phyloP scores from a whole-genome alignment of 371 early-diverging fungal genomes.

The Lichtheimia ramosa region DNA sequence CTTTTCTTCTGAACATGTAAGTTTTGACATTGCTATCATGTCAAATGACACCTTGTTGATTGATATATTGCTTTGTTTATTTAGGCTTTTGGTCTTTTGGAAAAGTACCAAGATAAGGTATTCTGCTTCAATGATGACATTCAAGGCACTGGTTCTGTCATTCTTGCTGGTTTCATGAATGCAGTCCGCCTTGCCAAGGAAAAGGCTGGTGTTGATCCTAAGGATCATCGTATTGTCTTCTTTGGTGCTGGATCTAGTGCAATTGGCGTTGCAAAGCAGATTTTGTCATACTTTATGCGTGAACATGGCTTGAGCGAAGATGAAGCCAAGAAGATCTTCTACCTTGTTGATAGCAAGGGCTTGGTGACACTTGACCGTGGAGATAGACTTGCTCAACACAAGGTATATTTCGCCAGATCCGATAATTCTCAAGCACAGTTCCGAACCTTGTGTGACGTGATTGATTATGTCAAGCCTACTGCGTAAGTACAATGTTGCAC shows the following conservation, averaged over 20 bases:
- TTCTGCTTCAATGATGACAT: slow-evolving; percentile 73
- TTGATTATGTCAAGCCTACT: slow-evolving; percentile 77
- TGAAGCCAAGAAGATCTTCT: slow-evolving; percentile 75
- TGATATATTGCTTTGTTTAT: neutral
- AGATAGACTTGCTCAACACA: slow-evolving; percentile 80
- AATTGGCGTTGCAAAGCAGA: slow-evolving; percentile 86
- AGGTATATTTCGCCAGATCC: slow-evolving; percentile 74
- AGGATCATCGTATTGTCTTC: slow-evolving; percentile 83
- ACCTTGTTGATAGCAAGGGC: slow-evolving; percentile 86
- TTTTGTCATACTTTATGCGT: slow-evolving; percentile 70
- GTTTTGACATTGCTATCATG: neutral
- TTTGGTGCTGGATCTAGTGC: slow-evolving; percentile 88
- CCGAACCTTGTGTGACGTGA: slow-evolving; percentile 63
- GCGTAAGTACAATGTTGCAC: slow-evolving; percentile 28
- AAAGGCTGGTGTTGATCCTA: slow-evolving; percentile 56
- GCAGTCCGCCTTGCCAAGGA: slow-evolving; percentile 62
- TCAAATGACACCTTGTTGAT: neutral
- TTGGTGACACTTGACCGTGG: slow-evolving; percentile 82
- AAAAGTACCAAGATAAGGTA: slow-evolving; percentile 63
- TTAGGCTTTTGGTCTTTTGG: slow-evolving; percentile 68
- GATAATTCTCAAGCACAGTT: slow-evolving; percentile 78
- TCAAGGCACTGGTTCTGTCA: slow-evolving; percentile 89
- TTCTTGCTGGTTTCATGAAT: slow-evolving; percentile 88
- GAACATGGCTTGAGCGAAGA: slow-evolving; percentile 68
- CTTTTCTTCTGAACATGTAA: slow-evolving; percentile 80